Evolutionary conservation across 805 yeast species (phyloP).

Genomic region (Priceomyces castillae): DNA sequence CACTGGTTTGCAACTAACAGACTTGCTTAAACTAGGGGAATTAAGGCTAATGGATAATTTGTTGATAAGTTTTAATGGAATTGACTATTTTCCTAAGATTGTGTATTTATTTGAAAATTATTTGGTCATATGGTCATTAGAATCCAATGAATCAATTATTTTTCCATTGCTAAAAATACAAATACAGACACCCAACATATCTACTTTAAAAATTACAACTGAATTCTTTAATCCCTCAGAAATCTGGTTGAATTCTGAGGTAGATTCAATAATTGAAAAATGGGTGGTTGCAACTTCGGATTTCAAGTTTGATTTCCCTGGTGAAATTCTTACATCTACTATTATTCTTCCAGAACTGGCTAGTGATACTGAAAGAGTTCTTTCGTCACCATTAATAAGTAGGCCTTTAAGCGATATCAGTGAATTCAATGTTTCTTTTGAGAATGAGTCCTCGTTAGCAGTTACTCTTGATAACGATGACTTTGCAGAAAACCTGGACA

Average conservation of each 20-base stretch:
- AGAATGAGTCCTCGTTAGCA: neutral
- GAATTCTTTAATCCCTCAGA: slow-evolving; percentile 6
- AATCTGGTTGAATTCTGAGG: slow-evolving; percentile 27
- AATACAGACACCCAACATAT: slow-evolving; percentile 21
- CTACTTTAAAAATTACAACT: slow-evolving; percentile 21
- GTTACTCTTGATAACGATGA: neutral
- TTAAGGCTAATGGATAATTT: slow-evolving; percentile 37
- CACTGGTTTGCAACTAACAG: slow-evolving; percentile 21
- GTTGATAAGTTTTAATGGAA: slow-evolving; percentile 18
- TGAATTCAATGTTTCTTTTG: neutral
- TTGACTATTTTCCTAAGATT: slow-evolving; percentile 6
- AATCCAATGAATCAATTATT: slow-evolving; percentile 6
- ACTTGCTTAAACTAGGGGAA: slow-evolving; percentile 30
- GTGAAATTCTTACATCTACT: slow-evolving; percentile 36
- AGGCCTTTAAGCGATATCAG: neutral
- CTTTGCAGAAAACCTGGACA: neutral
- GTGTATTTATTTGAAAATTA: slow-evolving; percentile 36
- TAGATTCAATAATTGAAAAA: slow-evolving; percentile 36
- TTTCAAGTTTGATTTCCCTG: slow-evolving; percentile 27
- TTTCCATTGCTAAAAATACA: slow-evolving; percentile 12
- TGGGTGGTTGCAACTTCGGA: slow-evolving; percentile 45
- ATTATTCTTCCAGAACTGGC: slow-evolving; percentile 12
- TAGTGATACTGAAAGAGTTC: neutral
- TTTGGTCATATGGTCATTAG: slow-evolving; percentile 23
- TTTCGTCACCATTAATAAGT: neutral